Base-by-base conservation (phyloP, 2,329 filamentous ascomycete species). In the Mycosphaerella arachidis region DNA sequence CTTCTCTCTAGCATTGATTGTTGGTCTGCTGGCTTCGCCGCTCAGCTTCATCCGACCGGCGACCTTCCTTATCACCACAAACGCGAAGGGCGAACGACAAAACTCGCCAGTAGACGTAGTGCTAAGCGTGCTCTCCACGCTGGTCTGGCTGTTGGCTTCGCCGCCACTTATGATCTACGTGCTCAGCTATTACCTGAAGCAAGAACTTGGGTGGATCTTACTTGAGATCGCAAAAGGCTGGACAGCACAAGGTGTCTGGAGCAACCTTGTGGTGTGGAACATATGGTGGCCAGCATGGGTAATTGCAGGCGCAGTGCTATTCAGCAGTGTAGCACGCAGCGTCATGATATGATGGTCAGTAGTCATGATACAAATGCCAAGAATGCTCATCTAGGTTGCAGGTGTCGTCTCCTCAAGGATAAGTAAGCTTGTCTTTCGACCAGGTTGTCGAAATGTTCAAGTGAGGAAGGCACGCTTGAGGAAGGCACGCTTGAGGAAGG, bases 1-100 rank as follows among this genome's bases (percentile, higher is more conserved):
- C 77, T 99, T 99, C 80, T 92, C 89, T 3, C 86, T 97, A 13
- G 87, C 91, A 52, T 88, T 97, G 72, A 80, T 96, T 40, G 81
- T 97, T 54, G 94, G 94, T 40, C 78, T 97, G 1, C 78, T 93
- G 50, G 86, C 90, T 48, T 79, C 84, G 3, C 93, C 93, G 0
- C 79, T 97, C 13, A 87, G 86, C n/a, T 97, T 96, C 72, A 79
- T 88, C 18, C 81, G 76, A 7, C 70, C 72, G 0, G 50, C 50
- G 16, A 12, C 9, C 6, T 52, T 52, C n/a, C 1, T 52, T 16
- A 48, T 50, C 20, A 43, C 18, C 43, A 24, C 30, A 9, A 45
- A 43, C 8, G 48, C 20, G 20, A 56, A 61, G 24, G 43, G 46
- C 13, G 40, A 55, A 13, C 50, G 37, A 13, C 45, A 48, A 27